Evolutionary conservation across 1,284 basidiomycete species (phyloP), one percentile per base, ranked within the genome.

Genomic region (Schizophyllum amplum): DNA sequence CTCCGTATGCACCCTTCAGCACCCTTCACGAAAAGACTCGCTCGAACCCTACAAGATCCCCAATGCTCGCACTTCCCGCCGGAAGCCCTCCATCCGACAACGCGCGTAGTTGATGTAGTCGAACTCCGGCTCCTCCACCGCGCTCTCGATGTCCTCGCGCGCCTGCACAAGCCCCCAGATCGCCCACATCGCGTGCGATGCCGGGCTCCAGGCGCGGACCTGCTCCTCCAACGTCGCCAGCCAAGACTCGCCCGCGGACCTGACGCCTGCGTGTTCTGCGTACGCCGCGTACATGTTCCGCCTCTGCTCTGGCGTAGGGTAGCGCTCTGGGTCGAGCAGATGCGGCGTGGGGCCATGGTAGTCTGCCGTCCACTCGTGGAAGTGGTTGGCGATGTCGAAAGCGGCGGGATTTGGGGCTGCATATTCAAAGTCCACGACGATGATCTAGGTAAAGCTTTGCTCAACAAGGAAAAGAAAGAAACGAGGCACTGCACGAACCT

Each of bases 391-490:
- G 65, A 98, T 93, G 69, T 98, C 94, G 71, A 86, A 95, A 1
- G 91, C 89, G 2, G 92, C 84, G 24, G 92, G 85, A 69, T 96
- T 97, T 1, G 90, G 87, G 0, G 86, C 80, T 6, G 94, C 92
- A 67, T 97, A 98, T 73, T 98, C 94, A 68, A 96, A 97, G 72
- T 97, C 94, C 61, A 97, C 91, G 42, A 97, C 92, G 67, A 95
- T 90, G 64, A 95, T 86, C 89, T 93, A 64, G 55, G 51, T 24
- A 26, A 58, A 51, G 22, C 58, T 9, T 5, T n/a, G n/a, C 27
- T 57, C 24, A 60, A 47, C 4, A 47, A 42, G 51, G 11, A 47
- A 52, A 24, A 54, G 48, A 50, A 55, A 53, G 22, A 24, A 21
- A 23, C 49, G 33, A 46, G 21, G 52, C 53, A 47, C 51, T 22